phyloP scores from a whole-genome alignment of 1,284 basidiomycete species.

The Puccinia hordei region DNA sequence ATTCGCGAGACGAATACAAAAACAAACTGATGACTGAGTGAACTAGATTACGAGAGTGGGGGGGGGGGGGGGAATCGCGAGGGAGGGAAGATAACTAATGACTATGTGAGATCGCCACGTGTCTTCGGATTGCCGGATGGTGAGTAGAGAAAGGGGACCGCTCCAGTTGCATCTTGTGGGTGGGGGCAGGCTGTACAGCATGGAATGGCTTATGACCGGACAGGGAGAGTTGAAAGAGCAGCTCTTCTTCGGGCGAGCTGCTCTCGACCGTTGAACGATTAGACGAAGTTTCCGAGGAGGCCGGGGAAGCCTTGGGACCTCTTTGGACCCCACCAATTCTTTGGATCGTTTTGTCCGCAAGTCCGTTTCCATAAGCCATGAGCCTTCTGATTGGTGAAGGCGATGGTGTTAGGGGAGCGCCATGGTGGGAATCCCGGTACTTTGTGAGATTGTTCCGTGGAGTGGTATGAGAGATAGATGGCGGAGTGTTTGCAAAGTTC shows the following conservation, averaged over 20 bases:
- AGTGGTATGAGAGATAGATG: constrained; percentile 25
- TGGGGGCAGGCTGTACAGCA: background rate
- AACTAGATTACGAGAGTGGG: background rate
- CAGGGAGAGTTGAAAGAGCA: constrained; percentile 21
- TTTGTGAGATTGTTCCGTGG: constrained; percentile 38
- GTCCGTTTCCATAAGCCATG: constrained; percentile 15
- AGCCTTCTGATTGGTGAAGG: constrained; percentile 30
- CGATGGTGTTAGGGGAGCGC: constrained; percentile 32
- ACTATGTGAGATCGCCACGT: background rate
- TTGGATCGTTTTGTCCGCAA: constrained; percentile 27
- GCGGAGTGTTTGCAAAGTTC: constrained; percentile 21
- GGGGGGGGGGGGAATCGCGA: background rate
- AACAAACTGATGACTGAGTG: background rate
- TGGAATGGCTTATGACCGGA: constrained; percentile 13
- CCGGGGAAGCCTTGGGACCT: constrained; percentile 29
- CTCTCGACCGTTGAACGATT: constrained; percentile 24
- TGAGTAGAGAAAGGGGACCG: background rate
- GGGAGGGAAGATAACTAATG: background rate
- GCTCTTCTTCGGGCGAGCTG: constrained; percentile 35
- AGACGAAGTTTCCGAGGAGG: constrained; percentile 40
- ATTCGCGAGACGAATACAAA: constrained; percentile 1
- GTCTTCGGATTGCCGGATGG: background rate
- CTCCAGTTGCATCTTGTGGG: constrained; percentile 2
- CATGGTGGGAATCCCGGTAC: constrained; percentile 24
- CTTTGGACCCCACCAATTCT: constrained; percentile 13